phyloP scores from a whole-genome alignment of 2,329 filamentous ascomycete genomes.

The Atkinsonella texensis region DNA sequence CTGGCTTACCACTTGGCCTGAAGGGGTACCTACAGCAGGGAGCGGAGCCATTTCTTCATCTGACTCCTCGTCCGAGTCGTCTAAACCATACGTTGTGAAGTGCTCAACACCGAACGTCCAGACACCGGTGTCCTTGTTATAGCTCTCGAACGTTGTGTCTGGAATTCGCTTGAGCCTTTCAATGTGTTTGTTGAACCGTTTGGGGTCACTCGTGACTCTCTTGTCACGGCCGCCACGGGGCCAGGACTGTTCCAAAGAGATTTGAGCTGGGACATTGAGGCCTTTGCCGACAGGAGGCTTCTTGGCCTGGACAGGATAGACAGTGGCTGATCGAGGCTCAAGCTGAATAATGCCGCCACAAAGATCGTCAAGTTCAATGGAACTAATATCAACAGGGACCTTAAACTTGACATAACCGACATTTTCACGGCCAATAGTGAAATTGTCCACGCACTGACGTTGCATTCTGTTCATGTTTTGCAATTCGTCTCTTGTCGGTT shows the following conservation, averaged over 20 bases:
- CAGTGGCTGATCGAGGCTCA: slow-evolving; percentile 67
- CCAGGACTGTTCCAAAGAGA: slow-evolving; percentile 88
- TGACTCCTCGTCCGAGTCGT: slow-evolving; percentile 64
- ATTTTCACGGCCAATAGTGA: slow-evolving; percentile 71
- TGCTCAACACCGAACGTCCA: slow-evolving; percentile 95
- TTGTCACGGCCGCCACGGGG: slow-evolving; percentile 54
- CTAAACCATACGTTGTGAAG: slow-evolving; percentile 88
- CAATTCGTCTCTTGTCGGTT: slow-evolving; percentile 62
- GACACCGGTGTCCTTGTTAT: slow-evolving; percentile 65
- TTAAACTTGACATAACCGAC: slow-evolving; percentile 77
- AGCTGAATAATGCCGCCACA: slow-evolving; percentile 66
- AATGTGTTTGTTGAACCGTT: slow-evolving; percentile 68
- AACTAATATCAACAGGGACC: slow-evolving; percentile 69
- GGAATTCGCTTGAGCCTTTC: slow-evolving; percentile 66
- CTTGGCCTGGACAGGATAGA: slow-evolving; percentile 63
- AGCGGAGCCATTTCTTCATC: slow-evolving; percentile 30
- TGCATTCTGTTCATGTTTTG: slow-evolving; percentile 69
- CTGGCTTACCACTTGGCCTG: slow-evolving; percentile 14
- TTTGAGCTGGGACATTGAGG: slow-evolving; percentile 80
- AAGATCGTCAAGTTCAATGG: slow-evolving; percentile 68
- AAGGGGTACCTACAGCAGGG: not conserved
- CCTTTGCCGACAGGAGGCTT: slow-evolving; percentile 82
- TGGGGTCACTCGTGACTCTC: slow-evolving; percentile 41
- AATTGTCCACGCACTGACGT: slow-evolving; percentile 59
- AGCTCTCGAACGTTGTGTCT: slow-evolving; percentile 72